Percentiles rank a stretch among this genome's conserved stretches.
phyloP scores from a whole-genome alignment of 2,329 filamentous ascomycete genomes.

The Pseudovirgaria hyperparasitica region DNA sequence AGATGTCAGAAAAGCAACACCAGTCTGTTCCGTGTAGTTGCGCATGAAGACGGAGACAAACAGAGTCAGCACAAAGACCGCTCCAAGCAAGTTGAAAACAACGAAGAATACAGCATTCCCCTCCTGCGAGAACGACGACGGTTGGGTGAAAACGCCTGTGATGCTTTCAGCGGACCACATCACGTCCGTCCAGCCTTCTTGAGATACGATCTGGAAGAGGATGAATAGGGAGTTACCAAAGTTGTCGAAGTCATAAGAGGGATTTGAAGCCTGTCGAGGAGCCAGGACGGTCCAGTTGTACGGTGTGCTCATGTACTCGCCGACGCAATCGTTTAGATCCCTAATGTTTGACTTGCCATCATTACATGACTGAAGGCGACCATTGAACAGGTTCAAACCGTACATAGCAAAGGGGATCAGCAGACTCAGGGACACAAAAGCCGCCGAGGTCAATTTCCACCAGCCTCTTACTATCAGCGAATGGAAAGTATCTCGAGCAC shows the following conservation, averaged over 20 bases:
- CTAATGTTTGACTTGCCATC: constrained; percentile 46
- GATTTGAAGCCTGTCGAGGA: constrained; percentile 68
- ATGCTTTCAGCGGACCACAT: constrained; percentile 75
- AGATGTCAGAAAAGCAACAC: constrained; percentile 87
- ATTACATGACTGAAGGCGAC: constrained; percentile 69
- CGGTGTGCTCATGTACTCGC: constrained; percentile 65
- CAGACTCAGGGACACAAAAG: constrained; percentile 86
- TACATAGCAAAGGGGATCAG: constrained; percentile 96
- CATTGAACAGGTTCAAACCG: constrained; percentile 83
- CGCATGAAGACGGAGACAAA: constrained; percentile 99
- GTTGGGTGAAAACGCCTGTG: constrained; percentile 63
- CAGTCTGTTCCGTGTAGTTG: constrained; percentile 97
- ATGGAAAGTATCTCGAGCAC: constrained; percentile 89
- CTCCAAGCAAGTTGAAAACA: constrained; percentile 88
- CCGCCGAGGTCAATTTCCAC: constrained; percentile 86
- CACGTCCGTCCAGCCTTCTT: constrained; percentile 96
- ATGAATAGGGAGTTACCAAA: constrained; percentile 92
- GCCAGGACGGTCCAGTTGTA: constrained; percentile 78
- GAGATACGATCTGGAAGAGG: constrained; percentile 95
- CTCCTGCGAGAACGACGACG: constrained; percentile 52
- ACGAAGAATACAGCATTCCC: constrained; percentile 93
- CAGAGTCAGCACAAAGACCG: constrained; percentile 90
- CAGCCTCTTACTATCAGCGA: constrained; percentile 88
- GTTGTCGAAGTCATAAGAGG: constrained; percentile 84
- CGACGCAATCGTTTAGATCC: constrained; percentile 62